These are phyloP conservation scores for Suillus hirtellus DNA, from an alignment of 768 basidiomycete genomes.

Conservation along the genomic window DNA sequence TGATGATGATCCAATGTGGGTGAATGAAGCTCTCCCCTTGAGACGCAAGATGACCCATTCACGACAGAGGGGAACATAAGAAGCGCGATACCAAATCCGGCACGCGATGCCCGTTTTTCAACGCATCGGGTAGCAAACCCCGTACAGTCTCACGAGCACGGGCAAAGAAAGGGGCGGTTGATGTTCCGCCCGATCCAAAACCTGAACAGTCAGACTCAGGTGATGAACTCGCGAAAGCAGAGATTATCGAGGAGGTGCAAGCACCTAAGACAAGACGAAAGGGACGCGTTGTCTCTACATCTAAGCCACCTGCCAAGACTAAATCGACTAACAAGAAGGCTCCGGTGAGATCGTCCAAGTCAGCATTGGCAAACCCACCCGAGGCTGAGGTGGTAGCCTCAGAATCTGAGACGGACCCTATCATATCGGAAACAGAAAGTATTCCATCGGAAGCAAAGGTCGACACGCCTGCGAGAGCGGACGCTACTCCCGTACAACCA, in stretches of 20 bases:
- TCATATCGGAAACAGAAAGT: conserved; percentile 1
- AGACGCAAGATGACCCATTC: conserved; percentile 11
- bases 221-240: conserved; percentile 20
- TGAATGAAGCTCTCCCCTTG: conserved; percentile 14
- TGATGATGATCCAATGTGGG: conserved; percentile 86
- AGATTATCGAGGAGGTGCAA: conserved; percentile 19
- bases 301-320: neutral
- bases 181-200: neutral
- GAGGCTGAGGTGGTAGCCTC: neutral
- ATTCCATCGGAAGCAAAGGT: neutral
- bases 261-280: conserved; percentile 14
- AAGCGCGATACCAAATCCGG: conserved; percentile 57
- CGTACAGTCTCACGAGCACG: conserved; percentile 9
- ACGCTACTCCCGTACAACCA: neutral
- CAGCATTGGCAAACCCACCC: neutral
- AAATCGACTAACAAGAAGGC: neutral
- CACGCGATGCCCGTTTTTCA: conserved; percentile 45
- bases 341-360: neutral
- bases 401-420: neutral
- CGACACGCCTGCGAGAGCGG: neutral
- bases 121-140: conserved; percentile 28
- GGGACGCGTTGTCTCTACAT: neutral
- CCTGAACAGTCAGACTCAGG: conserved; percentile 19
- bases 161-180: conserved; percentile 11
- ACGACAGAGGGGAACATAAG: conserved; percentile 69